Evolutionary conservation across 1,284 basidiomycete genomes (phyloP).

Genomic region (Heterobasidion parviporum): DNA sequence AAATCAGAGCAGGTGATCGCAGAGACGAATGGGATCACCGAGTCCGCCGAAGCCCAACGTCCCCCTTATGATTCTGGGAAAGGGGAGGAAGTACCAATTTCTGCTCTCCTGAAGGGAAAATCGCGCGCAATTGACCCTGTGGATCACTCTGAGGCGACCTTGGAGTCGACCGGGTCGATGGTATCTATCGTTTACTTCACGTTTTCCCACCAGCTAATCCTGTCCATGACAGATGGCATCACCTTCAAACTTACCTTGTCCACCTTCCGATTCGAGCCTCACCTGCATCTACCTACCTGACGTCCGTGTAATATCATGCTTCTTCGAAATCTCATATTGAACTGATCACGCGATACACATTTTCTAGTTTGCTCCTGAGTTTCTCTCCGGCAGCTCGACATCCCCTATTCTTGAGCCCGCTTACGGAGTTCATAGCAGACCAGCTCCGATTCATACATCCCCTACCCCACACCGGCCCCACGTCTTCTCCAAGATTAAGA

Average conservation of each 20-base stretch:
- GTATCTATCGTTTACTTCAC: neutral
- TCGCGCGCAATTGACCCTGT: neutral
- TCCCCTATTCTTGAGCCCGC: conserved; percentile 6
- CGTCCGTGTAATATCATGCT: neutral
- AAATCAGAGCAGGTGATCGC: neutral
- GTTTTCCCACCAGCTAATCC: too few relatives aligned
- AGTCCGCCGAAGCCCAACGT: neutral
- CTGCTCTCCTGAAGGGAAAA: neutral
- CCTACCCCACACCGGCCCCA: neutral
- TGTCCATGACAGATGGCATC: too few relatives aligned
- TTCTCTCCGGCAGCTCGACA: conserved; percentile 10
- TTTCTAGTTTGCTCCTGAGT: conserved; percentile 9
- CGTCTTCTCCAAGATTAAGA: neutral
- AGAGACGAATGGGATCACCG: neutral
- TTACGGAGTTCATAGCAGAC: neutral
- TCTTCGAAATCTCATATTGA: neutral
- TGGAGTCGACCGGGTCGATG: neutral
- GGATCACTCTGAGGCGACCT: neutral
- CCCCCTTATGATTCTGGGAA: neutral
- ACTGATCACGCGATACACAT: neutral
- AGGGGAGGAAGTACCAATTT: neutral
- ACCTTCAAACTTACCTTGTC: neutral
- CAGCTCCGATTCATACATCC: neutral
- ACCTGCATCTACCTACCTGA: conserved; percentile 12
- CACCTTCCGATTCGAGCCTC: conserved; percentile 9